Conservation (phyloP, 495 filamentous ascomycete genomes). For the Rhypophila decipiens region DNA sequence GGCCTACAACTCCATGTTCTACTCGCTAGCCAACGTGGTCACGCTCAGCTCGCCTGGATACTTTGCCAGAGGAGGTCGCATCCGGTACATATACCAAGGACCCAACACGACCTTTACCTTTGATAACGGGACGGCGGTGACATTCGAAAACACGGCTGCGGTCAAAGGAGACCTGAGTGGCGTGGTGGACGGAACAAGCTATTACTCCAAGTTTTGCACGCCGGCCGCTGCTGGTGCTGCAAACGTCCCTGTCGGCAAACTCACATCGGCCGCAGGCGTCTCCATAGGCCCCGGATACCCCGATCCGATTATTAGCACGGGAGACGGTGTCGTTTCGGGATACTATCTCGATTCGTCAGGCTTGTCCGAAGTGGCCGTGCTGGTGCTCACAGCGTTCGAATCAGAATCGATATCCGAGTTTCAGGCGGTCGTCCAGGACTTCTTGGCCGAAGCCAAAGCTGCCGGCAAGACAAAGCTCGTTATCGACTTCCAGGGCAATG, state of each 20-base stretch:
- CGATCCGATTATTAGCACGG: conserved; percentile 34
- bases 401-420: conserved; percentile 21
- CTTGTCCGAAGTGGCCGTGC: conserved; percentile 33
- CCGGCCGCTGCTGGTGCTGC: neutral
- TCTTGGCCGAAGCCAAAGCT: conserved; percentile 29
- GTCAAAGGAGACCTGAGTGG: conserved; percentile 11
- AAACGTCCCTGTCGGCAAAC: conserved; percentile 16
- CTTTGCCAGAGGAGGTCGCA: conserved; percentile 11
- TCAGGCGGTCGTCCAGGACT: conserved; percentile 30
- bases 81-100: conserved; percentile 11
- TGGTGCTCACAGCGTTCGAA: conserved; percentile 19
- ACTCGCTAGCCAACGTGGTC: conserved; percentile 3
- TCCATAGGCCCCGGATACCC: conserved; percentile 42
- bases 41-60: conserved; percentile 4
- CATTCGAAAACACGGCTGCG: conserved; percentile 11
- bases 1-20: conserved; percentile 24
- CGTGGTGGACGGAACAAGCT: conserved; percentile 6
- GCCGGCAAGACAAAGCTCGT: conserved; percentile 44
- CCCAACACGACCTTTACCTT: conserved; percentile 20
- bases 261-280: neutral
- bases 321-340: conserved; percentile 38
- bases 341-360: conserved; percentile 39
- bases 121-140: conserved; percentile 12
- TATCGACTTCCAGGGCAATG: conserved; percentile 49
- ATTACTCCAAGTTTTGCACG: conserved; percentile 18